phyloP scores from a whole-genome alignment of 2,329 filamentous ascomycete species.

The Epichloe glyceriae region DNA sequence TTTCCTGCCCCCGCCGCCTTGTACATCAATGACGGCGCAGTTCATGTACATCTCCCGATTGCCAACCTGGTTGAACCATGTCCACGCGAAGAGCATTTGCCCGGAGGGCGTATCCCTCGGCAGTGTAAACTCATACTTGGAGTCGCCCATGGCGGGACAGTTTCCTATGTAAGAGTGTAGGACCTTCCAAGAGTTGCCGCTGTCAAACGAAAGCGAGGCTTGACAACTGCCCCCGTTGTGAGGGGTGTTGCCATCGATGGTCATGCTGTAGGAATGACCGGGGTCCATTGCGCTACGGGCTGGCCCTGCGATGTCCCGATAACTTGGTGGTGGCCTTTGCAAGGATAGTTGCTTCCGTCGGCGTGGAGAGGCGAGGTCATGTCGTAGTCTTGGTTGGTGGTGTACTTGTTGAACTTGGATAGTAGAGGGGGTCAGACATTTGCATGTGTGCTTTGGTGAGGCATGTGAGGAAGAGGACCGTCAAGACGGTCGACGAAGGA shows the following conservation, averaged over 20 bases:
- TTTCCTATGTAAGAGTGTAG: constrained; percentile 21
- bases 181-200: constrained; percentile 44
- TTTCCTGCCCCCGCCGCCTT: constrained; percentile 19
- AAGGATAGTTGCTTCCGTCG: constrained; percentile 56
- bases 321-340: constrained; percentile 49
- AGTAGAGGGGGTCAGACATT: constrained; percentile 42
- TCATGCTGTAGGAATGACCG: constrained; percentile 39
- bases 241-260: constrained; percentile 35
- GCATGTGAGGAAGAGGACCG: not conserved
- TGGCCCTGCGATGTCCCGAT: constrained; percentile 35
- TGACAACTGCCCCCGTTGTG: constrained; percentile 52
- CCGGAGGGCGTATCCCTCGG: constrained; percentile 37
- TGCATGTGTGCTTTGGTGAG: constrained; percentile 38
- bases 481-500: constrained; percentile 22
- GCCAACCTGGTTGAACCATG: constrained; percentile 49
- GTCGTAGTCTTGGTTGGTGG: constrained; percentile 49
- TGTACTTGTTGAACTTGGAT: constrained; percentile 38
- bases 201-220: constrained; percentile 47
- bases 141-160: constrained; percentile 18
- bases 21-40: constrained; percentile 45
- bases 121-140: constrained; percentile 34
- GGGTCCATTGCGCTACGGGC: constrained; percentile 41
- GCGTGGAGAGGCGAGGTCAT: constrained; percentile 54
- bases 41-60: constrained; percentile 62
- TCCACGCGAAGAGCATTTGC: constrained; percentile 45